Base-by-base conservation (phyloP, 2,329 filamentous ascomycete genomes). In the Ophiostoma ulmi region DNA sequence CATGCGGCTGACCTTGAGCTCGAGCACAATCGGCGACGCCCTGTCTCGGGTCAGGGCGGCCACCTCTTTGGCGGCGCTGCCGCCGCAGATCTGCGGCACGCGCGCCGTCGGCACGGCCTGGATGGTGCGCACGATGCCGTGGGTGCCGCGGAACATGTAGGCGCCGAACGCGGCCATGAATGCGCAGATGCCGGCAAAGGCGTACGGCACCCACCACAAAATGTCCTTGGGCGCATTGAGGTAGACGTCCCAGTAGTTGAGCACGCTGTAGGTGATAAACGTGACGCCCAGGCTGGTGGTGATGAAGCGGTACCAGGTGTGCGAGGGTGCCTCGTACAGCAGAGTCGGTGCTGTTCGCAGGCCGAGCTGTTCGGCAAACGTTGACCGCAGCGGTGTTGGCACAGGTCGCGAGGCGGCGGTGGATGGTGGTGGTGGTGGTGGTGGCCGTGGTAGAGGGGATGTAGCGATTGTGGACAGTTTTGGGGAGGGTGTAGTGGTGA, bases 261-360 rank as follows among this genome's bases (percentile, higher is more conserved):
- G 81, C 66, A 80, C 78, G 1, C 84, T 82, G 75, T 84, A 87
- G 52, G 78, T 74, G 71, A 87, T 81, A 77, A 84, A 87, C 75
- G 86, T 85, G 31, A 82, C 72, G 1, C 85, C 85, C 36, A 86
- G 84, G 17, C 80, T 78, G 78, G 89, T 88, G 76, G 86, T 87
- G 65, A 86, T 85, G 74, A 86, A 76, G 73, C 90, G 83, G 78
- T 88, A 90, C 79, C 84, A 83, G 71, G 85, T 85, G 75, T 91
- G 88, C 0, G 88, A 87, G 17, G 87, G 87, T 1, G 86, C 85
- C 75, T 89, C 83, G 80, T 91, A 92, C 63, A 92, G 81, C 3
- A 86, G 78, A 8, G 89, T 87, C 5, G 85, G 83, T 1, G 82
- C 79, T n/a, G 82, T 76, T 73, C 86, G 85, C 71, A 81, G 80